Evolutionary conservation across 768 basidiomycete species (phyloP).

Genomic region (Amanita pallidorosea): DNA sequence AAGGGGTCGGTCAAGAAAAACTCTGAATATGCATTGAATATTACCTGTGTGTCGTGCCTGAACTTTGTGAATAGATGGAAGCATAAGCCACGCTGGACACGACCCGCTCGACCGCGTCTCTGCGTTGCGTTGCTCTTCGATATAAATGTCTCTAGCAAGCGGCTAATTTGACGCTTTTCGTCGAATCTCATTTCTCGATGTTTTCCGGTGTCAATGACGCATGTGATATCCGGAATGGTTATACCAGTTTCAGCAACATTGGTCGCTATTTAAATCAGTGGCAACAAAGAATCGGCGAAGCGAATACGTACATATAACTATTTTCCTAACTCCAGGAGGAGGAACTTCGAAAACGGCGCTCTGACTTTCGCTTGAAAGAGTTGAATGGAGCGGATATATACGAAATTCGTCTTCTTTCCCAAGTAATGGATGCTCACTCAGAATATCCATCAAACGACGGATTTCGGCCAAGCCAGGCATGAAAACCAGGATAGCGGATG

Average conservation of each 20-base stretch:
- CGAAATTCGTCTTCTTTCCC: slow-evolving; percentile 52
- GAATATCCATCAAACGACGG: slow-evolving; percentile 71
- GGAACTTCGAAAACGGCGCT: slow-evolving; percentile 85
- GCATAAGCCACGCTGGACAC: slow-evolving; percentile 81
- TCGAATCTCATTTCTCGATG: slow-evolving; percentile 98
- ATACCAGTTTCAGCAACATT: slow-evolving; percentile 97
- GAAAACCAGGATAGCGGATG: slow-evolving; percentile 80
- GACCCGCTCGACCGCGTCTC: slow-evolving; percentile 82
- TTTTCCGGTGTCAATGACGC: slow-evolving; percentile 90
- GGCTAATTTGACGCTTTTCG: slow-evolving; percentile 92
- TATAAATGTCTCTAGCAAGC: slow-evolving; percentile 84
- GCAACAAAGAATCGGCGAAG: not conserved
- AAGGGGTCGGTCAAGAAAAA: not conserved
- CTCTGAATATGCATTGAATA: not conserved
- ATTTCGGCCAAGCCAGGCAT: slow-evolving; percentile 95
- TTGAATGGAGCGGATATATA: slow-evolving; percentile 85
- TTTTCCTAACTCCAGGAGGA: slow-evolving; percentile 72
- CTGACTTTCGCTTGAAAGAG: slow-evolving; percentile 86
- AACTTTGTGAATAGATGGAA: slow-evolving; percentile 93
- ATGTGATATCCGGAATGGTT: slow-evolving; percentile 96
- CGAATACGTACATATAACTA: slow-evolving; percentile 70
- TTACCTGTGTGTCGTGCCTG: slow-evolving; percentile 71
- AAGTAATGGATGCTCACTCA: slow-evolving; percentile 68
- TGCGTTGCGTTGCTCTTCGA: slow-evolving; percentile 89
- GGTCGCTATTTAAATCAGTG: slow-evolving; percentile 41